Evolutionary conservation across 371 early-diverging fungal species (phyloP), one percentile per base, ranked within the genome.

Genomic region (Actinomortierella ambigua): DNA sequence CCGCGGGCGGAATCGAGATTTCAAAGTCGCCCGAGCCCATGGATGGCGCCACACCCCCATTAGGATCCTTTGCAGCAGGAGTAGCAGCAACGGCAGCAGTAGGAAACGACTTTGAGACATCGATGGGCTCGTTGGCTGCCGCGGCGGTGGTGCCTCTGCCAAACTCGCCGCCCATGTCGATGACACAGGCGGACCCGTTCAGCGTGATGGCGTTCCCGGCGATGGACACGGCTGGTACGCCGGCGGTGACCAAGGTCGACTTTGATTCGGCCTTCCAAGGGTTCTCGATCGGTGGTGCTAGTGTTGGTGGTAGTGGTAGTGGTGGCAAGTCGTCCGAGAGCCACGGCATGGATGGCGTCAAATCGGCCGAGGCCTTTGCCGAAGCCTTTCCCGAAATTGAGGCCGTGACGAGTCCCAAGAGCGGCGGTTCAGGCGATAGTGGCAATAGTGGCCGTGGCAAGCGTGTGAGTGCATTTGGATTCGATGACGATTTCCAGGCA

Each of bases 331-430:
- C 34, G 4, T n/a, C n/a, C n/a, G n/a, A n/a, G n/a, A 11, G 34
- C 4, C 7, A 34, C 34, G 34, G 34, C 4, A 4, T 34, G 34
- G 66, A 71, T 46, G 48, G 56, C 13, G 63, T 63, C 47, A 55
- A 66, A 26, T 58, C 75, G 29, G 75, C 63, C 1, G 64, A 73
- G 41, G 67, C 67, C 7, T 73, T 73, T 53, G 64, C 63, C 1
- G 63, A 62, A n/a, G 75, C 63, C 17, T 73, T 73, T 55, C 75
- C 75, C 15, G 75, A 66, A n/a, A 63, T 73, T 50, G 75, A 67
- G 34, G 46, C 50, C 0, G 60, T 61, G 6, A 44, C 52, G 2
- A 53, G n/a, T n/a, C n/a, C n/a, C n/a, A n/a, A n/a, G n/a, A n/a
- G n/a, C n/a, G 54, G 18, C n/a, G 51, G 49, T 14, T 42, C 57